Evolutionary conservation across 805 yeast species (phyloP), one percentile per base, ranked within the genome.

Genomic region (Teunomyces tritomae): DNA sequence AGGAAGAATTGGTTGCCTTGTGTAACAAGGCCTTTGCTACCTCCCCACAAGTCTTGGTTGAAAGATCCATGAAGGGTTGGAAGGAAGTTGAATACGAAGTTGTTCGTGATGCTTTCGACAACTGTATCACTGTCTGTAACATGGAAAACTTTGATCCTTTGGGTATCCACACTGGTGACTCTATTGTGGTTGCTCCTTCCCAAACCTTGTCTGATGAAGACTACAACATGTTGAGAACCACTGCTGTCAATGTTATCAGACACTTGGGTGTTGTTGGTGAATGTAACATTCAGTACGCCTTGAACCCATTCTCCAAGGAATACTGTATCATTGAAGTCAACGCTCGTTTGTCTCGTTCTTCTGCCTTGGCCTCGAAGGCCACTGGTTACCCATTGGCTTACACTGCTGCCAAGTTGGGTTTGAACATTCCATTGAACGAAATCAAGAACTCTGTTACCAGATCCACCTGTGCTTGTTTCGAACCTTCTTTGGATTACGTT

Each of bases 241-340:
- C 99, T 40, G 99, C 99, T 41, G 94, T 94, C 58, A 94, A 92
- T 55, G 96, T 92, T 54, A 94, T 92, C 58, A 85, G 98, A 71
- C 99, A 92, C 66, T 78, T 92, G 62, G 98, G 98, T 62, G 99
- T 92, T 65, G 98, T 92, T 65, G 99, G 99, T 78, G 99, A 92
- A 77, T 92, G 99, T 79, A 92, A 92, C 76, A 89, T 92, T 62
- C 99, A 92, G 72, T 92, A 92, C 65, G 97, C 98, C 45, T 79
- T 92, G 65, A 87, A 92, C 65, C 98, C 99, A 50, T 80, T 84
- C 71, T 85, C 95, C 50, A 85, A 88, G 70, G 98, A 94, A 64
- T 92, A 92, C 75, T 87, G 99, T 74, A 89, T 92, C 58, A 92
- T 92, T 69, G 99, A 92, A 76, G 99, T 92, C 57, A 92, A 92